Percentiles rank a stretch among this genome's conserved stretches.
phyloP scores from a whole-genome alignment of 371 early-diverging fungal species.

The Sporodiniella umbellata region DNA sequence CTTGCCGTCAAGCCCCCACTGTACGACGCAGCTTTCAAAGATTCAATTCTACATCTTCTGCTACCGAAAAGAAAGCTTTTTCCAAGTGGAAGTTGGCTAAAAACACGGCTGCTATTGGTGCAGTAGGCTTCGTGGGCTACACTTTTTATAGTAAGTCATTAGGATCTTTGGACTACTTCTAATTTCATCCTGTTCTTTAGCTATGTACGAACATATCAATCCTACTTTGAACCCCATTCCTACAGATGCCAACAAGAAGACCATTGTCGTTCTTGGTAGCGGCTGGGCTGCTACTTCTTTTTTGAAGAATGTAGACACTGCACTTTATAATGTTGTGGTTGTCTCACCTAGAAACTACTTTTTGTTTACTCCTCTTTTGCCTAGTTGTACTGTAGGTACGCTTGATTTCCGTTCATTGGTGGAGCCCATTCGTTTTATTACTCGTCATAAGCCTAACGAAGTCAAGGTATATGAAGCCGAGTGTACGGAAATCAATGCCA shows the following conservation, averaged over 20 bases:
- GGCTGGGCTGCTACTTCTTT: slow-evolving; percentile 87
- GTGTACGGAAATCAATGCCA: slow-evolving; percentile 81
- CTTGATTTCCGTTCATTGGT: slow-evolving; percentile 85
- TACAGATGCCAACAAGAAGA: slow-evolving; percentile 74
- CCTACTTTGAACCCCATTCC: slow-evolving; percentile 60
- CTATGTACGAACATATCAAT: slow-evolving; percentile 55
- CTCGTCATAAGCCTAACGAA: slow-evolving; percentile 80
- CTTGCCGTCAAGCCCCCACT: slow-evolving; percentile 17
- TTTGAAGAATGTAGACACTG: slow-evolving; percentile 72
- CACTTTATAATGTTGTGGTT: slow-evolving; percentile 77
- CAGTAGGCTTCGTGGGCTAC: slow-evolving; percentile 16
- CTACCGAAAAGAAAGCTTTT: slow-evolving; percentile 3
- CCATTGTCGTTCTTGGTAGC: slow-evolving; percentile 79
- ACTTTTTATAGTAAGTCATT: slow-evolving; percentile 21
- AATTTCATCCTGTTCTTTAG: too few relatives aligned
- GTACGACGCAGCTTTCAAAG: slow-evolving; percentile 21
- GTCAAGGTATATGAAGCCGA: slow-evolving; percentile 87
- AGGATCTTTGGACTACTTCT: too few relatives aligned
- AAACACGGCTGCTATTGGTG: slow-evolving; percentile 11
- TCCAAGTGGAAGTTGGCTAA: slow-evolving; percentile 22
- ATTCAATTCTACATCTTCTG: slow-evolving; percentile 13
- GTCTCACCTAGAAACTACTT: slow-evolving; percentile 92
- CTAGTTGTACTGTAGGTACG: slow-evolving; percentile 84
- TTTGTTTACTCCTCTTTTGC: slow-evolving; percentile 89
- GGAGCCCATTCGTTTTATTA: slow-evolving; percentile 85